Evolutionary conservation across 2,329 filamentous ascomycete species (phyloP).

Genomic region (Phialophora verrucosa): DNA sequence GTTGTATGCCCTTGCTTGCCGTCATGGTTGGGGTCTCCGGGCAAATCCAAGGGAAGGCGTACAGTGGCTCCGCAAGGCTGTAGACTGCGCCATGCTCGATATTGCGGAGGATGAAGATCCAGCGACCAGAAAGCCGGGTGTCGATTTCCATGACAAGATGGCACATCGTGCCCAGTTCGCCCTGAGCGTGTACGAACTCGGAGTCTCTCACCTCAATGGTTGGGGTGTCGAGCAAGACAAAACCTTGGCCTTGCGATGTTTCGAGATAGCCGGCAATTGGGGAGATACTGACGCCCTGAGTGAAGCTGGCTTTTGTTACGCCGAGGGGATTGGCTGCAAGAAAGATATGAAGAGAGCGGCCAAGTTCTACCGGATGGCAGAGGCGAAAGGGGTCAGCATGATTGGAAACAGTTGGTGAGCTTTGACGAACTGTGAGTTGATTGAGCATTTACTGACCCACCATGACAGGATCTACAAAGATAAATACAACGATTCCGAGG

Average conservation of each 20-base stretch:
- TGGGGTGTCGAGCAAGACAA: constrained; percentile 98
- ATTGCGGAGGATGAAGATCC: constrained; percentile 78
- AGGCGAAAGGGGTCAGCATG: constrained; percentile 94
- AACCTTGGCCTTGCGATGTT: constrained; percentile 82
- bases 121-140: constrained; percentile 59
- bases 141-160: constrained; percentile 72
- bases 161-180: constrained; percentile 92
- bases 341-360: constrained; percentile 96
- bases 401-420: constrained; percentile 95
- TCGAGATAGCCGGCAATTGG: constrained; percentile 95
- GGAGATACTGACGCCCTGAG: constrained; percentile 92
- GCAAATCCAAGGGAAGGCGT: constrained; percentile 89
- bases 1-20: constrained; percentile 89
- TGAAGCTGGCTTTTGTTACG: constrained; percentile 95
- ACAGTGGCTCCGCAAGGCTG: constrained; percentile 88
- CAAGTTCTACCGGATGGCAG: constrained; percentile 85
- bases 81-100: constrained; percentile 80
- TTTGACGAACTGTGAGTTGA: not conserved
- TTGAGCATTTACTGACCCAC: constrained; percentile 8
- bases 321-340: constrained; percentile 89
- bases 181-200: constrained; percentile 92
- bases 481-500: constrained; percentile 38
- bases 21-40: constrained; percentile 98
- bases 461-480: constrained; percentile 39
- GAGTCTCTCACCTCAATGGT: constrained; percentile 95